Evolutionary conservation across 805 yeast species (phyloP), one percentile per base, ranked within the genome.

Genomic region (Candida palmyrensis): DNA sequence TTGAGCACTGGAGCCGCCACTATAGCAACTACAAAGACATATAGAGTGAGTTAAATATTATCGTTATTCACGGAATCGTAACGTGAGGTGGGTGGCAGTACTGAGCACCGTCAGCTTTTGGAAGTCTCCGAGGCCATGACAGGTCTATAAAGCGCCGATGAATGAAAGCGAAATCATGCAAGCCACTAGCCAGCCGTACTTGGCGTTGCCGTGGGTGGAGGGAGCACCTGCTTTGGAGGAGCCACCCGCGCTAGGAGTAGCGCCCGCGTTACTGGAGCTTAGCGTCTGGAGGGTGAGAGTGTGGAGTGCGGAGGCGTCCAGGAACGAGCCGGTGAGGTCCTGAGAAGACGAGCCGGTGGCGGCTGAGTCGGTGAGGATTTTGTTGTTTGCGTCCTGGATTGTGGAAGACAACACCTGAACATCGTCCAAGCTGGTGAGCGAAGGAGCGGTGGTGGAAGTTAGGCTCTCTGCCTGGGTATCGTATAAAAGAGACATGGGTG

Each of bases 1-100:
- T 60, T 40, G 33, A 37, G 11, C 40, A 49, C 37, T 62, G 66
- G 63, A 48, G 56, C 36, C 31, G 35, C 17, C 39, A 46, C 10
- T 55, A 50, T 41, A 51, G 51, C 31, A 39, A 24, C 21, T 54
- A 39, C 31, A 29, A 19, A 18, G 24, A 21, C 15, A 11, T 5
- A 14, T 6, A n/a, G 6, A 26, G 17, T 6, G 17, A 8, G 14
- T 15, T 26, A 26, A 26, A 13, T 26, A 24, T 6, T 7, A 24
- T 16, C 27, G 27, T 24, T 24, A 10, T n/a, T 27, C 15, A 6
- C 11, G 29, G 6, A 11, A 27, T n/a, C 29, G 29, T n/a, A n/a
- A n/a, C n/a, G n/a, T n/a, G n/a, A n/a, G 24, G 11, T 21, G 11
- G 24, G 24, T 9, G 24, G 11, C 9, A 21, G n/a, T n/a, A n/a